phyloP scores from a whole-genome alignment of 257 asterid species.

The Leonotis leonurus region DNA sequence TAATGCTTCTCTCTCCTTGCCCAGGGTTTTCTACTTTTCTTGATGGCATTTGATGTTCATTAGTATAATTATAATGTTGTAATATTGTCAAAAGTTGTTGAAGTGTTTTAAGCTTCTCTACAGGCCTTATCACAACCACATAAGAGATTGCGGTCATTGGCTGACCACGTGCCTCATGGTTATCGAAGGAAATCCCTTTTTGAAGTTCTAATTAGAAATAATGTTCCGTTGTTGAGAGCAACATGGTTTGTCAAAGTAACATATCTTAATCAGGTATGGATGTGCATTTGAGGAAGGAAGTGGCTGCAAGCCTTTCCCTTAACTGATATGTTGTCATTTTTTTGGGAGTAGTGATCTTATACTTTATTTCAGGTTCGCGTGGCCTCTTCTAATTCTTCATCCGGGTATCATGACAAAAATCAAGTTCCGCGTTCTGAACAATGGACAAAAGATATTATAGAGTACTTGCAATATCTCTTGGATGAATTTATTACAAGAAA shows the following conservation, averaged over 20 bases:
- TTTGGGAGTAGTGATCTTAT: background rate
- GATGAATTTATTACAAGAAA: constrained; percentile 77
- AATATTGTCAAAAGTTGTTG: constrained; percentile 8
- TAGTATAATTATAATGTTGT: background rate
- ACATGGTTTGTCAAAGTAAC: constrained; percentile 97
- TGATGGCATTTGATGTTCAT: constrained; percentile 2
- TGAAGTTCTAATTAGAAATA: constrained; percentile 81
- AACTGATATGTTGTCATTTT: background rate
- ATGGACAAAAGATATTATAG: constrained; percentile 95
- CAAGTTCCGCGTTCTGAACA: constrained; percentile 84
- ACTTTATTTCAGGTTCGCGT: constrained; percentile 64
- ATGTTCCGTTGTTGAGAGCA: constrained; percentile 87
- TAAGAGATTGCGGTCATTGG: constrained; percentile 82
- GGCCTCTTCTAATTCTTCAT: constrained; percentile 59
- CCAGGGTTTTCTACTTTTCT: background rate
- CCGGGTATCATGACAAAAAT: constrained; percentile 71
- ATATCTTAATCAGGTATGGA: constrained; percentile 90
- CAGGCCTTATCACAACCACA: constrained; percentile 93
- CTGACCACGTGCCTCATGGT: constrained; percentile 98
- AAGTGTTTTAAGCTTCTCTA: constrained; percentile 14
- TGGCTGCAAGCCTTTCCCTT: background rate
- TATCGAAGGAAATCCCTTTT: constrained; percentile 68
- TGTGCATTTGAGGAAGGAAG: constrained; percentile 1
- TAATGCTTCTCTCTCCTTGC: constrained; percentile 1
- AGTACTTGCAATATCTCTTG: constrained; percentile 82